Evolutionary conservation across 306 rosid genomes (phyloP).

Genomic region (Fragaria iinumae): DNA sequence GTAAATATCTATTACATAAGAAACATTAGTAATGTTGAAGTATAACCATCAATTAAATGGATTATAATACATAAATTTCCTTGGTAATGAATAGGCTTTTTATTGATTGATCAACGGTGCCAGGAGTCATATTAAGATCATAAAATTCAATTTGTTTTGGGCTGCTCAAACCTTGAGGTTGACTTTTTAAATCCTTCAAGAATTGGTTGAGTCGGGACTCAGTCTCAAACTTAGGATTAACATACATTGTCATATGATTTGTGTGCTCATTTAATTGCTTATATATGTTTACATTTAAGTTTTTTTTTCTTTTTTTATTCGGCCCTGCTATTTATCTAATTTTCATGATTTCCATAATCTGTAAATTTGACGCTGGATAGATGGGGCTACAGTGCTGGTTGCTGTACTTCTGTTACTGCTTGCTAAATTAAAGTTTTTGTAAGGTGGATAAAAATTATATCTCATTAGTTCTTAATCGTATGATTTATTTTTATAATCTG

Average conservation of each 20-base stretch:
- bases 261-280: background rate
- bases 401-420: background rate
- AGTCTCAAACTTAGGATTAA: background rate
- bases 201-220: background rate
- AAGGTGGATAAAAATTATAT: background rate
- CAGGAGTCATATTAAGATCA: background rate
- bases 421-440: background rate
- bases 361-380: background rate
- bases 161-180: background rate
- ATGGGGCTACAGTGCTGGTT: background rate
- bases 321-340: background rate
- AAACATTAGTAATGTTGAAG: too few species aligned
- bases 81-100: background rate
- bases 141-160: background rate
- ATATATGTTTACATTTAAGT: too few species aligned
- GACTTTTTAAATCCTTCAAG: background rate
- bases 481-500: constrained; percentile 16
- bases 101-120: background rate
- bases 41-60: background rate
- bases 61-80: background rate
- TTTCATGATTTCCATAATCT: background rate
- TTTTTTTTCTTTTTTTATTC: background rate
- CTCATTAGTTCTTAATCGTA: background rate
- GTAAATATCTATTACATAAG: too few species aligned
- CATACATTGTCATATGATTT: background rate